phyloP scores from a whole-genome alignment of 305 asterid genomes.

The Nicotiana rustica region DNA sequence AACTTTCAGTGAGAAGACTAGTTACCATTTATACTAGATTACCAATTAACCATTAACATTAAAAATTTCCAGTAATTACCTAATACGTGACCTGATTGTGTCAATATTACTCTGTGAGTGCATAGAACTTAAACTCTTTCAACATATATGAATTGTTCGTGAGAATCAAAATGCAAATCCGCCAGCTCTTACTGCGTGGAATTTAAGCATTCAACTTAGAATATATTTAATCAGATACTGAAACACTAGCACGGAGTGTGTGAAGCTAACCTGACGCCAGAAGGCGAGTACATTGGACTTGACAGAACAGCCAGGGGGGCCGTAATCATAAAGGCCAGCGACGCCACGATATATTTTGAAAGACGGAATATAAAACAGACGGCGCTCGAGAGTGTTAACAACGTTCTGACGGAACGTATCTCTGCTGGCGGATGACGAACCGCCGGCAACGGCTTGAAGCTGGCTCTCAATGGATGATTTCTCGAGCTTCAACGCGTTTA shows the following conservation, averaged over 20 bases:
- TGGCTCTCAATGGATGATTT: slow-evolving; percentile 43
- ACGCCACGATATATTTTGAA: slow-evolving; percentile 47
- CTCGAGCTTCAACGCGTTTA: slow-evolving; percentile 44
- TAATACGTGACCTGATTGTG: too few relatives aligned
- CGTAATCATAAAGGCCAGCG: slow-evolving; percentile 41
- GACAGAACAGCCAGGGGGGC: slow-evolving; percentile 40
- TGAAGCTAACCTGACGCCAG: slow-evolving; percentile 48
- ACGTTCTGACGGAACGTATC: slow-evolving; percentile 44
- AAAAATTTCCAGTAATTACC: too few relatives aligned
- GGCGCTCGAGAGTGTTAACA: slow-evolving; percentile 48
- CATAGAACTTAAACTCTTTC: not conserved
- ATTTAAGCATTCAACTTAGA: not conserved
- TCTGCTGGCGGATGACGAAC: slow-evolving; percentile 30
- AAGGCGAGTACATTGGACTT: slow-evolving; percentile 45
- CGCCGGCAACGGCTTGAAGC: slow-evolving; percentile 36
- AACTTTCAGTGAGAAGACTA: too few relatives aligned
- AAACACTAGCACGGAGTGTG: not conserved
- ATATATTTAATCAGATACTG: too few relatives aligned
- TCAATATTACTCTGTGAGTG: too few relatives aligned
- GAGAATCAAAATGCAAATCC: not conserved
- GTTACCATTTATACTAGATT: too few relatives aligned
- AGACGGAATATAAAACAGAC: slow-evolving; percentile 46
- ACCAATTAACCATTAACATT: too few relatives aligned
- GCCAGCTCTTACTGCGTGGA: not conserved
- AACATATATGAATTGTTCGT: not conserved